Evolutionary conservation across 163 green algal genomes (phyloP).

Genomic region (Chlorella variabilis): DNA sequence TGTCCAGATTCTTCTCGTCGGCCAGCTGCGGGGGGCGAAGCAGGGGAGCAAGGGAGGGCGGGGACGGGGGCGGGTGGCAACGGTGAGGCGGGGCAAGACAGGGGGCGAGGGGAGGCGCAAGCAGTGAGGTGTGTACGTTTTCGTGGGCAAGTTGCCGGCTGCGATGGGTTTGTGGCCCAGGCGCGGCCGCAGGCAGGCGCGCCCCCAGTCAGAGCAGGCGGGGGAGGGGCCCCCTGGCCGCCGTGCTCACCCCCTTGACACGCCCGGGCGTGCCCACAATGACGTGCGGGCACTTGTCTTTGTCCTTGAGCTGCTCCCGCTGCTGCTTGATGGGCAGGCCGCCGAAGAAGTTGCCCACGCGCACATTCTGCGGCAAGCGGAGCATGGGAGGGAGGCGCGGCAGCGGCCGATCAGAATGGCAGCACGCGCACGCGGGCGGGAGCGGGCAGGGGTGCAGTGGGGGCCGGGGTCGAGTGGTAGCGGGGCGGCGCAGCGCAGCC

Average conservation of each 20-base stretch:
- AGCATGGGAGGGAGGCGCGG: no score
- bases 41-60: neutral
- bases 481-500: no score
- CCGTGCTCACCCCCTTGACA: conserved; percentile 83
- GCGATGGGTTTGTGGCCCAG: no score
- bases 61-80: neutral
- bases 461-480: no score
- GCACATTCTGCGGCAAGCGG: conserved; percentile 66
- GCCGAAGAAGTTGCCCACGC: conserved; percentile 95
- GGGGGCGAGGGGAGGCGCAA: neutral
- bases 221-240: no score
- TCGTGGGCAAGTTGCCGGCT: no score
- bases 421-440: neutral
- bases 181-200: no score
- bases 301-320: conserved; percentile 88
- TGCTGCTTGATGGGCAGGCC: conserved; percentile 92
- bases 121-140: no score
- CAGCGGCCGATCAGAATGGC: no score
- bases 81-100: neutral
- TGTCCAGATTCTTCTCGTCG: conserved; percentile 82
- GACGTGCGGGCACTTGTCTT: conserved; percentile 84
- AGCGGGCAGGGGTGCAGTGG: neutral
- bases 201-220: no score
- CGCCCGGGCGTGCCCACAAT: conserved; percentile 97
- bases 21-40: conserved; percentile 69